Percentiles rank a stretch among this genome's conserved stretches.
Conservation (phyloP, 177 flowering plant species). For the Vitis hybrid region DNA sequence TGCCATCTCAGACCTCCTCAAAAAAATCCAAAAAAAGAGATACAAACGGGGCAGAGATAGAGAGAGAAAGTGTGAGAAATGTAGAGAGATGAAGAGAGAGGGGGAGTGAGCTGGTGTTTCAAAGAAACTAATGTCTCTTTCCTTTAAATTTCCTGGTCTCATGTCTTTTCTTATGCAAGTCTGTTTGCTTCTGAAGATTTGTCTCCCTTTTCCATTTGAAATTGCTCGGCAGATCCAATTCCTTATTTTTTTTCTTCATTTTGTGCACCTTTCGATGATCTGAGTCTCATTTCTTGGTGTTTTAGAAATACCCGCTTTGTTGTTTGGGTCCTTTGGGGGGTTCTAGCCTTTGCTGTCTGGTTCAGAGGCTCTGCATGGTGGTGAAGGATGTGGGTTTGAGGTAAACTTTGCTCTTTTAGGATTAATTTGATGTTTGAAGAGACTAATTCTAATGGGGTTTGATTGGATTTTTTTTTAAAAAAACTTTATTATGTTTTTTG, state of each 20-base stretch:
- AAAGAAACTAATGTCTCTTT: too few relatives aligned
- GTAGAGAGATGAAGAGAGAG: too few relatives aligned
- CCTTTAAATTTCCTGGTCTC: too few relatives aligned
- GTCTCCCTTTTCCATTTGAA: background rate
- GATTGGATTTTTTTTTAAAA: background rate
- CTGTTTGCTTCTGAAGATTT: too few relatives aligned
- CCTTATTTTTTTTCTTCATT: conserved; percentile 1
- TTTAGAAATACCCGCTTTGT: conserved; percentile 12
- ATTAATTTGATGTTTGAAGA: background rate
- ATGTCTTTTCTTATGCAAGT: too few relatives aligned
- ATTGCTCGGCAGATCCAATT: conserved; percentile 27
- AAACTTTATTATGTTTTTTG: background rate
- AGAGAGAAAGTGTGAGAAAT: too few relatives aligned
- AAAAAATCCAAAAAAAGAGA: too few relatives aligned
- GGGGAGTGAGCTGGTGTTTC: too few relatives aligned
- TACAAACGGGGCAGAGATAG: too few relatives aligned
- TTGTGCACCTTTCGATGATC: too few relatives aligned
- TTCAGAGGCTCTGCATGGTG: conserved; percentile 3
- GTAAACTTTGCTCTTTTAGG: conserved; percentile 3
- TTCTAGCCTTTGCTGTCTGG: conserved; percentile 3
- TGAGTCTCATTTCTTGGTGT: conserved; percentile 10
- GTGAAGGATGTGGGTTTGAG: conserved; percentile 4
- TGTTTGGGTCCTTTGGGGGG: background rate
- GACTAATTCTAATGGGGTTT: background rate
- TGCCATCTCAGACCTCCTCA: too few relatives aligned